Evolutionary conservation across 352 stramenopile species (phyloP).

Genomic region (Phytophthora chlamydospora): DNA sequence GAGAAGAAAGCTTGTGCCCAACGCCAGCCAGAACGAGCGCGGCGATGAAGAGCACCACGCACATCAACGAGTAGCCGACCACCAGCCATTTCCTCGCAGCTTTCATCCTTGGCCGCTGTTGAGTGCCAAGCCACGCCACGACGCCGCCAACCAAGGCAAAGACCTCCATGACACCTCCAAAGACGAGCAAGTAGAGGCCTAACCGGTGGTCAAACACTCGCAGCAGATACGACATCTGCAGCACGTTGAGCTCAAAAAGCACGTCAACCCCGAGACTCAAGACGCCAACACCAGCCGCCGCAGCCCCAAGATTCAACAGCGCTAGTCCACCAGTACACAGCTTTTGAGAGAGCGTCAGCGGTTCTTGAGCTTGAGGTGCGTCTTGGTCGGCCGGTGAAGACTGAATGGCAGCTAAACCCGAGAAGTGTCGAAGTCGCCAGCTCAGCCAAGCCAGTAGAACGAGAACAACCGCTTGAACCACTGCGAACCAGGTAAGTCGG

Average conservation of each 20-base stretch:
- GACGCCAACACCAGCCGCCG: conserved; percentile 38
- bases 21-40: conserved; percentile 48
- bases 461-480: conserved; percentile 28
- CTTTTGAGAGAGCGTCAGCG: conserved; percentile 18
- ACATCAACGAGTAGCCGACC: conserved; percentile 35
- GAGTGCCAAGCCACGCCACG: conserved; percentile 32
- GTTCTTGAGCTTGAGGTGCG: not conserved
- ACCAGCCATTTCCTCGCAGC: conserved; percentile 28
- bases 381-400: conserved; percentile 2
- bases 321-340: conserved; percentile 8
- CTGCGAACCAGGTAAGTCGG: conserved; percentile 23
- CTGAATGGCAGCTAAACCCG: conserved; percentile 11
- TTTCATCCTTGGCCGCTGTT: conserved; percentile 3
- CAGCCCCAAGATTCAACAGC: conserved; percentile 28
- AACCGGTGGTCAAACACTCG: conserved; percentile 59
- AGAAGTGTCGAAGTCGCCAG: conserved; percentile 36
- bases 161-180: conserved; percentile 43
- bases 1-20: conserved; percentile 42
- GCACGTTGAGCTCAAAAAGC: conserved; percentile 70
- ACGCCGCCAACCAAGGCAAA: conserved; percentile 44
- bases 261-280: conserved; percentile 58
- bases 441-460: conserved; percentile 27
- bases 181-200: conserved; percentile 51
- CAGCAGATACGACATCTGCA: conserved; percentile 67
- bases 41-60: conserved; percentile 47